Conservation (phyloP, 495 filamentous ascomycete species). For the Penicillium bialowiezense region DNA sequence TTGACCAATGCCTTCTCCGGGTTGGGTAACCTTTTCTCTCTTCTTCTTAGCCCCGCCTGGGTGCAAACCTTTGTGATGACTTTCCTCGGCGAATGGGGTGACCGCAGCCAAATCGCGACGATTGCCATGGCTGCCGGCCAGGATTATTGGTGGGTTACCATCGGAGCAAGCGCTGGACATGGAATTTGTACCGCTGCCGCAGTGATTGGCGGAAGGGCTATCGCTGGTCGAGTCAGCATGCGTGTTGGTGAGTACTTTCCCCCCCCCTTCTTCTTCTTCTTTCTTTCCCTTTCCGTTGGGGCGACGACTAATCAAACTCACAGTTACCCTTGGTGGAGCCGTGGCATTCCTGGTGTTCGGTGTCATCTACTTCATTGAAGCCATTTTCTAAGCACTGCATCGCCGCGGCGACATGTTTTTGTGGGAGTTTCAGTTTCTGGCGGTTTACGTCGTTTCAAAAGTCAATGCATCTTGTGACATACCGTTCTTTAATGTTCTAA, state of each 20-base stretch:
- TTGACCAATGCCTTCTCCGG: conserved; percentile 52
- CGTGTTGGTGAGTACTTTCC: conserved; percentile 77
- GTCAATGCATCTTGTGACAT: conserved; percentile 20
- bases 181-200: conserved; percentile 85
- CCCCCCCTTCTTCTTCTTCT: no score
- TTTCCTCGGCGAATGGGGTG: conserved; percentile 97
- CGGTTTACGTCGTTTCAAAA: conserved; percentile 15
- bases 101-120: conserved; percentile 95
- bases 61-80: conserved; percentile 99
- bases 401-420: conserved; percentile 10
- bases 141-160: conserved; percentile 98
- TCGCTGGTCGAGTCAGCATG: conserved; percentile 92
- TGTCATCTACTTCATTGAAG: conserved; percentile 85
- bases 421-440: conserved; percentile 8
- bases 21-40: conserved; percentile 79
- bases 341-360: conserved; percentile 87
- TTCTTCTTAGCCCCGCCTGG: conserved; percentile 92
- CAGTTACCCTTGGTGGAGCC: conserved; percentile 97
- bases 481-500: conserved; percentile 25
- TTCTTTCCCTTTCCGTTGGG: no score
- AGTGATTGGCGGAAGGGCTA: conserved; percentile 88
- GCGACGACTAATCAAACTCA: no score
- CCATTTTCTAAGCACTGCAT: conserved; percentile 50
- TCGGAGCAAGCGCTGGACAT: conserved; percentile 85
- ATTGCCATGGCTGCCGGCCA: conserved; percentile 98